Evolutionary conservation across 495 filamentous ascomycete genomes (phyloP).

Genomic region (Aspergillus saccharolyticus): DNA sequence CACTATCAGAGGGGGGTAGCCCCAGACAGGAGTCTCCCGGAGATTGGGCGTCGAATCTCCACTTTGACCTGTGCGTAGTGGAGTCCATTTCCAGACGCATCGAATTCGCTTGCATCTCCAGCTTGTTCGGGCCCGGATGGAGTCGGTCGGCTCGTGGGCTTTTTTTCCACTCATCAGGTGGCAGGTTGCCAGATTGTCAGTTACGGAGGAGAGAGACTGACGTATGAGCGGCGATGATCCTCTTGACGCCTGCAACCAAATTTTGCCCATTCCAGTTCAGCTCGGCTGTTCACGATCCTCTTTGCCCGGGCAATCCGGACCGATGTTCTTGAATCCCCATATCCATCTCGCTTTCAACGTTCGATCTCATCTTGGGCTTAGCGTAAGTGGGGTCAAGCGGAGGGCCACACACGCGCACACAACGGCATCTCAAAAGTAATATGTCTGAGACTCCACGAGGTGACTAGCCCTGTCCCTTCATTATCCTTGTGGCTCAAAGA

Average conservation of each 20-base stretch:
- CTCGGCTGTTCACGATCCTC: background rate
- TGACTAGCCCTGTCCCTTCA: background rate
- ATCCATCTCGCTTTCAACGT: background rate
- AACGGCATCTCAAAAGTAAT: background rate
- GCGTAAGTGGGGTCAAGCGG: background rate
- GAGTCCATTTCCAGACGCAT: background rate
- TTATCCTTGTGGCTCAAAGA: background rate
- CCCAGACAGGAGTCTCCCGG: constrained; percentile 1
- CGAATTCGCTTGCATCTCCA: background rate
- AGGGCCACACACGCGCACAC: background rate
- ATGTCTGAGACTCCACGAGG: background rate
- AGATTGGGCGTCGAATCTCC: constrained; percentile 1
- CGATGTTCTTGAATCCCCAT: background rate
- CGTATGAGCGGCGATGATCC: background rate
- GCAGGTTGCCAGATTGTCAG: too few species aligned
- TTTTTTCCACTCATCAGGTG: background rate
- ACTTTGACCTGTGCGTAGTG: background rate
- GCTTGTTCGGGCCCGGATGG: background rate
- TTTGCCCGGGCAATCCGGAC: background rate
- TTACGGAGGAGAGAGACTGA: too few species aligned
- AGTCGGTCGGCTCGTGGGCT: background rate
- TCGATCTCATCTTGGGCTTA: background rate
- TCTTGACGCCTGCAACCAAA: background rate
- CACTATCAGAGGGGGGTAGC: background rate
- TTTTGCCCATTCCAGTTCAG: background rate